phyloP scores from a whole-genome alignment of 305 asterid species.

The Caryopteris hybrid region DNA sequence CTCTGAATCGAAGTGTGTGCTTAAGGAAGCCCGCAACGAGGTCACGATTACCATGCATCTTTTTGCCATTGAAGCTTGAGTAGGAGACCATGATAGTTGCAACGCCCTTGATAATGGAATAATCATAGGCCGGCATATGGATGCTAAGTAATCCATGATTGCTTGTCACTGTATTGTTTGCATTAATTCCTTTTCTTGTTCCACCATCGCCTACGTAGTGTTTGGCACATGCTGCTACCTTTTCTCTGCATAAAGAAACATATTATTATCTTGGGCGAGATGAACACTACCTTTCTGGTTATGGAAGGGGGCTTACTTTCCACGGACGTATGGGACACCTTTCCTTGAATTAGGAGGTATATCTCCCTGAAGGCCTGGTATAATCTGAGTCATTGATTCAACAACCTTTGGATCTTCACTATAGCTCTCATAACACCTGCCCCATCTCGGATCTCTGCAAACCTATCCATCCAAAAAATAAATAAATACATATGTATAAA shows the following conservation, averaged over 20 bases:
- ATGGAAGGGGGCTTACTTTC: background rate
- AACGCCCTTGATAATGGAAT: constrained; percentile 15
- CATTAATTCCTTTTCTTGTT: constrained; percentile 9
- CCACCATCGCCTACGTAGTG: constrained; percentile 23
- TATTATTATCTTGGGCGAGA: too few relatives aligned
- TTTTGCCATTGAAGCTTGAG: constrained; percentile 13
- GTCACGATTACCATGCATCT: constrained; percentile 10
- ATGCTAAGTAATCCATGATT: constrained; percentile 4
- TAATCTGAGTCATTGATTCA: constrained; percentile 34
- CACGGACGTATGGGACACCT: constrained; percentile 19
- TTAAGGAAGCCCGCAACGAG: constrained; percentile 11
- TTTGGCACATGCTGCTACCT: constrained; percentile 19
- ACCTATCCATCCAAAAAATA: too few relatives aligned
- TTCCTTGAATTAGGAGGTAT: constrained; percentile 10
- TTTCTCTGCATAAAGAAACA: background rate
- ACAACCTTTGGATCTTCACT: constrained; percentile 40
- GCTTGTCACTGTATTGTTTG: constrained; percentile 5
- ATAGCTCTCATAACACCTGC: constrained; percentile 44
- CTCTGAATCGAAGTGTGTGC: constrained; percentile 14
- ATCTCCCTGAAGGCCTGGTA: constrained; percentile 42
- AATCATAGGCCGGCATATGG: constrained; percentile 13
- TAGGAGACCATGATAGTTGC: constrained; percentile 18
- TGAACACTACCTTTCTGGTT: too few relatives aligned
- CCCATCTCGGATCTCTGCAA: constrained; percentile 51
- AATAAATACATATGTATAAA: too few relatives aligned